phyloP scores from a whole-genome alignment of 352 stramenopile species.

The Pythium sp. region DNA sequence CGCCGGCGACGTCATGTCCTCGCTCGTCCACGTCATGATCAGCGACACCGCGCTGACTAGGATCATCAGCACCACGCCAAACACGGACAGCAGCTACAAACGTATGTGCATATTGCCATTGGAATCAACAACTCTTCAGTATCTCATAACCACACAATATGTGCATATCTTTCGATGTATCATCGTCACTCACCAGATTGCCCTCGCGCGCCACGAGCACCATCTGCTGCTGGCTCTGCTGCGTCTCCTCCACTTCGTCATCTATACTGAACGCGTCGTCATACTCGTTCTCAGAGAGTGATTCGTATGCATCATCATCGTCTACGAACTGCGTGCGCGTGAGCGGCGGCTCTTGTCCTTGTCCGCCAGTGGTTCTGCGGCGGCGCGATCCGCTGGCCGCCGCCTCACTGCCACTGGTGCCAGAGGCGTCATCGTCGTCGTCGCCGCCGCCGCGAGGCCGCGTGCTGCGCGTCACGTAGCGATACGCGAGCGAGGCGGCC shows the following conservation, averaged over 20 bases:
- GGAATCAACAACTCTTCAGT: neutral
- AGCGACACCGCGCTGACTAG: constrained; percentile 61
- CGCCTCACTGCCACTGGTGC: neutral
- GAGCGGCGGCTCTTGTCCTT: neutral
- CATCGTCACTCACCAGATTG: constrained; percentile 37
- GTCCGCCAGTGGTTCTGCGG: neutral
- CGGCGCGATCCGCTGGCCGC: constrained; percentile 2
- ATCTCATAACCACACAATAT: neutral
- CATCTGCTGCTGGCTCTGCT: constrained; percentile 41
- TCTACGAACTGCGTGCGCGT: constrained; percentile 11
- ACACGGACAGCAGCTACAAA: constrained; percentile 59
- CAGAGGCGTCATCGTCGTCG: constrained; percentile 10
- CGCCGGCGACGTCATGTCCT: constrained; percentile 34
- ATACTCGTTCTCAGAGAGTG: constrained; percentile 41
- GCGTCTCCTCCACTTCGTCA: constrained; percentile 18
- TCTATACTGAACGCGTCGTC: constrained; percentile 22
- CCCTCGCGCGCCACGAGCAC: constrained; percentile 36
- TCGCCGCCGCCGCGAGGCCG: constrained; percentile 24
- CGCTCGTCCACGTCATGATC: constrained; percentile 53
- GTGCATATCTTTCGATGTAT: neutral
- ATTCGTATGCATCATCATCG: constrained; percentile 36
- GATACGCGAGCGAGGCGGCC: constrained; percentile 54
- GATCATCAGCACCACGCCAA: constrained; percentile 66
- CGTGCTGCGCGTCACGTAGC: constrained; percentile 48
- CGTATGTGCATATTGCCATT: neutral